Conservation (phyloP, 441 rosid species). For the Euphorbia celastroides region DNA sequence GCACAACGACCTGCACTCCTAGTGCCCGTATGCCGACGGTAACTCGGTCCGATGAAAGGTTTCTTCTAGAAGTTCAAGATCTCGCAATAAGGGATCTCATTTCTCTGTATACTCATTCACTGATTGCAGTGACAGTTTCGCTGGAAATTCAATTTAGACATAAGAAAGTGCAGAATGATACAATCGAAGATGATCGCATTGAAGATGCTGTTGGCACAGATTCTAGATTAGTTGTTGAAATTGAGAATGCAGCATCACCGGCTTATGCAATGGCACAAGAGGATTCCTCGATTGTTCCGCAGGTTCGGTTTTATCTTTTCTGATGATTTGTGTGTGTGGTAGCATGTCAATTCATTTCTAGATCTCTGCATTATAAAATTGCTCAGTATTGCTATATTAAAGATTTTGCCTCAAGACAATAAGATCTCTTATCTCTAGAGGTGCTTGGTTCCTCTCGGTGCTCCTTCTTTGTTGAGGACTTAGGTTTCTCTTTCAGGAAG, state of each 20-base stretch:
- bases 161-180: constrained; percentile 26
- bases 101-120: constrained; percentile 22
- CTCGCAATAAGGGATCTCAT: constrained; percentile 29
- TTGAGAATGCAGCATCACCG: constrained; percentile 31
- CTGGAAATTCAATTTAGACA: constrained; percentile 34
- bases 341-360: constrained; percentile 1
- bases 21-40: constrained; percentile 26
- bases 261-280: constrained; percentile 26
- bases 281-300: constrained; percentile 23
- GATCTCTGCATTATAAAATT: background rate
- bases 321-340: constrained; percentile 5
- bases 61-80: constrained; percentile 40
- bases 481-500: too few relatives aligned
- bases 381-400: background rate
- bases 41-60: constrained; percentile 33
- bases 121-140: constrained; percentile 34
- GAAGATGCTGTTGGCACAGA: constrained; percentile 29
- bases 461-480: background rate
- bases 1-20: constrained; percentile 38
- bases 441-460: background rate
- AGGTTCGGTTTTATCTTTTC: constrained; percentile 31
- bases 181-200: constrained; percentile 24
- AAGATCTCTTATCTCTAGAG: background rate
- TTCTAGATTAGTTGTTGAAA: constrained; percentile 32
- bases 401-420: background rate